Base-by-base conservation (phyloP, 2,329 filamentous ascomycete genomes). In the Trichophyton rubrum region DNA sequence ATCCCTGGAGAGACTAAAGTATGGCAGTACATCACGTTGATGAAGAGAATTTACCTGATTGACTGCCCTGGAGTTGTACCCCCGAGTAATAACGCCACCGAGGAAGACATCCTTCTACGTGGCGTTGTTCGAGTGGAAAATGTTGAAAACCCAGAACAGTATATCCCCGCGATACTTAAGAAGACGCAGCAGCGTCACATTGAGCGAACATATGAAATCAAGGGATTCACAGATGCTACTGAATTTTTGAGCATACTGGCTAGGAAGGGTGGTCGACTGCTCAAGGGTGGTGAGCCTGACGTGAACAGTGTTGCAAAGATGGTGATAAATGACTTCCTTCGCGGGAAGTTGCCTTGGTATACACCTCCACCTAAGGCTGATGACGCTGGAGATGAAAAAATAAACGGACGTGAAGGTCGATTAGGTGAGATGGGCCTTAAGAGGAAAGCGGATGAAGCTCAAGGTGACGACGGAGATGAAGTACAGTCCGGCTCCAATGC, bases 1-100 rank as follows among this genome's bases (percentile, higher is more conserved):
- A 96, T 97, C 64, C 92, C 93, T 5, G 93, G 91, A 13, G 91
- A 96, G 78, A 97, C 92, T 38, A 97, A 96, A 75, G 88, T 96
- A 33, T 97, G 93, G 92, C 92, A 96, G 72, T 96, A 96, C 70
- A 90, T 96, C 66, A 96, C 90, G 2, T 75, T 97, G 62, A 96
- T 95, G 88, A 95, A 91, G 77, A 82, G 90, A 59, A 95, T 95
- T 59, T 91, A 92, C 74, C 82, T 99, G 60, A 97, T 99, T 67
- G 93, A 99, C 69, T 97, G 92, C 69, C 93, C 93, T 43, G 93
- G 93, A 73, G 90, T 99, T 45, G 93, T 97, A 0, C 93, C 93
- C 3, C 92, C 93, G 0, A 93, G 88, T 65, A 84, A 84, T 63
- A 84, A 84, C 60, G 92, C 96, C 69, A 88, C 86, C 0, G 88